Conservation (phyloP, 352 stramenopile species). For the Pythium dissotocum region DNA sequence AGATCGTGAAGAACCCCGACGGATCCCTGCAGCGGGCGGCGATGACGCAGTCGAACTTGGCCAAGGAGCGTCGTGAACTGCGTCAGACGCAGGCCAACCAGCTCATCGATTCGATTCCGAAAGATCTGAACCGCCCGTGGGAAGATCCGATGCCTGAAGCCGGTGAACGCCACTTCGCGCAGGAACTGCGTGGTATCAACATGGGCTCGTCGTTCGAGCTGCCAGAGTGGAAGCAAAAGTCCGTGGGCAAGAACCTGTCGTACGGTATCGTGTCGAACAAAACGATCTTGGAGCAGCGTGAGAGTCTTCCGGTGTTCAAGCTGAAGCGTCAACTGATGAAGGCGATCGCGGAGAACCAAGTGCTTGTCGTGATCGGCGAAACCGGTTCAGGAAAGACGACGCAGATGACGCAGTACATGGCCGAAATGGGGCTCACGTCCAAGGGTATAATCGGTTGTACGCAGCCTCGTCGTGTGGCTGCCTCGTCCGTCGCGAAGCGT, state of each 20-base stretch:
- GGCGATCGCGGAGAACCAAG: conserved; percentile 94
- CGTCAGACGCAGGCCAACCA: conserved; percentile 97
- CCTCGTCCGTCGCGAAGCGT: conserved; percentile 96
- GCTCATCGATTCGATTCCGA: conserved; percentile 96
- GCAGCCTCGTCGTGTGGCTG: conserved; percentile 97
- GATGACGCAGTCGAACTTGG: conserved; percentile 95
- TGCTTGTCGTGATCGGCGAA: conserved; percentile 99
- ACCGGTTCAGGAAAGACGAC: conserved; percentile 99
- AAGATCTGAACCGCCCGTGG: conserved; percentile 98
- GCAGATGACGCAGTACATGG: conserved; percentile 99
- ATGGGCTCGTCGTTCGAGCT: conserved; percentile 89
- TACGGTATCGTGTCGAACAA: conserved; percentile 97
- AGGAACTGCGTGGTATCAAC: conserved; percentile 93
- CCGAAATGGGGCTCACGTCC: conserved; percentile 96
- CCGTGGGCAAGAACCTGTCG: conserved; percentile 94
- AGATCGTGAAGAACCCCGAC: conserved; percentile 99
- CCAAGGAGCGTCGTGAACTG: conserved; percentile 97
- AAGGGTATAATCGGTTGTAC: conserved; percentile 97
- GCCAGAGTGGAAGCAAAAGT: conserved; percentile 98
- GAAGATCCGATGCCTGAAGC: conserved; percentile 98
- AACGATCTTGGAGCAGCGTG: conserved; percentile 96
- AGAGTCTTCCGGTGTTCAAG: conserved; percentile 96
- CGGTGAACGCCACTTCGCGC: conserved; percentile 97
- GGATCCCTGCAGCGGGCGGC: conserved; percentile 97
- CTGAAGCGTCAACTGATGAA: conserved; percentile 96